Evolutionary conservation across 2,329 filamentous ascomycete genomes (phyloP).

Genomic region (Metarhizium sp.): DNA sequence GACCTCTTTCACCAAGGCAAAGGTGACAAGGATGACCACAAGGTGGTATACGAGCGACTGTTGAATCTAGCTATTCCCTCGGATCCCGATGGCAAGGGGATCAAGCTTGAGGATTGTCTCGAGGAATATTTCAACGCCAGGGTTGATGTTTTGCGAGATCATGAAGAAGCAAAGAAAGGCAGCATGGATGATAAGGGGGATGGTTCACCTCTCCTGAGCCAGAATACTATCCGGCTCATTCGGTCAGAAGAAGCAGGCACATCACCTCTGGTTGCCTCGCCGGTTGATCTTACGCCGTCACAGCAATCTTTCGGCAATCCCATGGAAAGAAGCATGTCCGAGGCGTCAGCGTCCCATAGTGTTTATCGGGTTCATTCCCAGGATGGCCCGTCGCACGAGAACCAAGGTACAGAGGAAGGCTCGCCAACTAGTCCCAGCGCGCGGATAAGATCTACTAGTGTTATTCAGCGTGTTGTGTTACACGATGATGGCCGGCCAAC

Average conservation of each 20-base stretch:
- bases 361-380: neutral
- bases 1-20: constrained; percentile 90
- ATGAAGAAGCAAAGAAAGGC: constrained; percentile 42
- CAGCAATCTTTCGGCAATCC: constrained; percentile 1
- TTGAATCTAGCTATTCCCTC: constrained; percentile 85
- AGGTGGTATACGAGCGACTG: constrained; percentile 83
- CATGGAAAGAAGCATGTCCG: neutral
- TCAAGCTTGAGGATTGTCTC: constrained; percentile 83
- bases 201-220: constrained; percentile 16
- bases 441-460: constrained; percentile 46
- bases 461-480: constrained; percentile 51
- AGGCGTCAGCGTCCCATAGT: neutral
- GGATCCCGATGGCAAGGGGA: constrained; percentile 56
- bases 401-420: neutral
- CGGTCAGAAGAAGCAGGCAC: constrained; percentile 22
- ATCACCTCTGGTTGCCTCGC: constrained; percentile 24
- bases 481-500: constrained; percentile 38
- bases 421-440: constrained; percentile 11
- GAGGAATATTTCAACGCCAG: constrained; percentile 92
- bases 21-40: constrained; percentile 81
- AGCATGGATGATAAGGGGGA: constrained; percentile 18
- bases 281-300: constrained; percentile 18
- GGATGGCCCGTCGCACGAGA: neutral
- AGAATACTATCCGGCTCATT: constrained; percentile 24
- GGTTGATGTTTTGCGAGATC: constrained; percentile 78